phyloP scores from a whole-genome alignment of 441 rosid species.

The Gossypium lobatum region DNA sequence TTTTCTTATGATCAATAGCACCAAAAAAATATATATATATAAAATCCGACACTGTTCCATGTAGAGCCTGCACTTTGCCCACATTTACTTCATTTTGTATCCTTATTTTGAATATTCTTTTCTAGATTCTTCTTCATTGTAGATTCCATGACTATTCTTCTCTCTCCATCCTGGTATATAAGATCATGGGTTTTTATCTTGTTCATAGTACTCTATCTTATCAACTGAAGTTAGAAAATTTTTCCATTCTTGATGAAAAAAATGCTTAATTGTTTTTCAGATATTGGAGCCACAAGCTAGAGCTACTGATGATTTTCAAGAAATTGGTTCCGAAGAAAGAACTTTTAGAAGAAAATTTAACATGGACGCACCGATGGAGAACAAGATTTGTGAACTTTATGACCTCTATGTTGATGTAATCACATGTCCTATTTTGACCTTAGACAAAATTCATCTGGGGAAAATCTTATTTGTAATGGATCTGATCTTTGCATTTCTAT shows the following conservation, averaged over 20 bases:
- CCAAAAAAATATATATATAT: no score
- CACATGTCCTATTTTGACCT: constrained; percentile 2
- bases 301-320: constrained; percentile 70
- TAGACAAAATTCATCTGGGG: constrained; percentile 4
- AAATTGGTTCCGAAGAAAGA: constrained; percentile 43
- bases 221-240: constrained; percentile 7
- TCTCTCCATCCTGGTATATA: background rate
- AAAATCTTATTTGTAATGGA: constrained; percentile 12
- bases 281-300: constrained; percentile 50
- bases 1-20: background rate
- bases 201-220: constrained; percentile 2
- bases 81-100: background rate
- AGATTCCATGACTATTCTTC: background rate
- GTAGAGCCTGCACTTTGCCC: background rate
- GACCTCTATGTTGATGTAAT: constrained; percentile 88
- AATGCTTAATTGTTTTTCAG: constrained; percentile 25
- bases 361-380: constrained; percentile 78
- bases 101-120: background rate
- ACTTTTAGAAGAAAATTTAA: constrained; percentile 43
- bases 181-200: background rate
- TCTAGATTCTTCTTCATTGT: background rate
- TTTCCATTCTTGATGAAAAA: background rate
- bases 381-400: constrained; percentile 89
- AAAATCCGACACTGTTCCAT: background rate
- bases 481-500: constrained; percentile 16